phyloP scores from a whole-genome alignment of 495 filamentous ascomycete species.

The Penicillium goetzii region DNA sequence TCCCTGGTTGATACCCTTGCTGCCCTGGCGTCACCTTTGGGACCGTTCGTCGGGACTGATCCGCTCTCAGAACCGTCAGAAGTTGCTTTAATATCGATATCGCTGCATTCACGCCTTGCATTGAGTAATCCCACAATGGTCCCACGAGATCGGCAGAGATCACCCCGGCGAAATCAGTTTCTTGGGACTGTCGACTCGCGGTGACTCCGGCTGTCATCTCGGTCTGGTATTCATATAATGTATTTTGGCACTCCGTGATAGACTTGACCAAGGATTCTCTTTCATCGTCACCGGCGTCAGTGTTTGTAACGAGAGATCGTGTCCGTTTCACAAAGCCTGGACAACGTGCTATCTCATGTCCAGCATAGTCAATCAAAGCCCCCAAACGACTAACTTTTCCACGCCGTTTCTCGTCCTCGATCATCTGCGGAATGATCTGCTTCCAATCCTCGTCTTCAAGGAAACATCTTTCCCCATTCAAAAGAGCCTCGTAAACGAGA shows the following conservation, averaged over 20 bases:
- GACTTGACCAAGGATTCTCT: background rate
- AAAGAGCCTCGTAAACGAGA: constrained; percentile 35
- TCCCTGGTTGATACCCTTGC: background rate
- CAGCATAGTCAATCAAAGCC: constrained; percentile 30
- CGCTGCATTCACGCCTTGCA: background rate
- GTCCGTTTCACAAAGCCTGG: constrained; percentile 31
- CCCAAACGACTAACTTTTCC: constrained; percentile 24
- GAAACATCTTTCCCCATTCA: constrained; percentile 35
- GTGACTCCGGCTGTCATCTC: background rate
- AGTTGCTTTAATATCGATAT: background rate
- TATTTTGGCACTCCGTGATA: background rate
- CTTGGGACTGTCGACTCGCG: background rate
- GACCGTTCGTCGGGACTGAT: background rate
- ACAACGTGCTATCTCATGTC: constrained; percentile 31
- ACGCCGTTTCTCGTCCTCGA: constrained; percentile 17
- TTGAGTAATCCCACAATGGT: background rate
- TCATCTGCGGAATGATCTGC: constrained; percentile 25
- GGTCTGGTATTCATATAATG: background rate
- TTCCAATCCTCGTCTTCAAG: constrained; percentile 37
- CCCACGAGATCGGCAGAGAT: background rate
- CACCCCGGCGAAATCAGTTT: background rate
- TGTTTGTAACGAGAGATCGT: constrained; percentile 12
- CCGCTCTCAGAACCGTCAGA: background rate
- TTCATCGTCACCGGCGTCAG: background rate
- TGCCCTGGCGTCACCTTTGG: background rate